Conservation (phyloP, 2,329 filamentous ascomycete species). For the Diaporthe sp. region DNA sequence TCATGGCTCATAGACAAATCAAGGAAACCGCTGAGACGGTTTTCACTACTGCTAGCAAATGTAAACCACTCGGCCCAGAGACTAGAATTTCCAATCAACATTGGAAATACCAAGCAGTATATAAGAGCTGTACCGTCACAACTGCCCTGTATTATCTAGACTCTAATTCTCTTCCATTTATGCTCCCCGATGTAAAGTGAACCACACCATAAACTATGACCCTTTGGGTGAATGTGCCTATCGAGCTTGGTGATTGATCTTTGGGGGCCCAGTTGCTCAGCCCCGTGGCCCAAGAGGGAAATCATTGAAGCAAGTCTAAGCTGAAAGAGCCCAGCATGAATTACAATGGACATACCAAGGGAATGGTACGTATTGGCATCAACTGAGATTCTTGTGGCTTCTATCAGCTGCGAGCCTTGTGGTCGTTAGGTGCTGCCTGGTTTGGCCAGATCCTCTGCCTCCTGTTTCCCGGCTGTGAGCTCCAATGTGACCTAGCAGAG, state of each 20-base stretch:
- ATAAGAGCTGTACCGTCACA: too few species aligned
- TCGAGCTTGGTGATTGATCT: not conserved
- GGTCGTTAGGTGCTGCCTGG: not conserved
- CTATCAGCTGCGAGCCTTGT: not conserved
- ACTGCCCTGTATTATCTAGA: not conserved
- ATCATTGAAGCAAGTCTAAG: not conserved
- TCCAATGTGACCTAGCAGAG: constrained; percentile 49
- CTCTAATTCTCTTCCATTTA: too few species aligned
- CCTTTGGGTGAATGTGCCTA: too few species aligned
- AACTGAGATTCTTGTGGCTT: not conserved
- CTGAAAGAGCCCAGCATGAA: too few species aligned
- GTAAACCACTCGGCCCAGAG: too few species aligned
- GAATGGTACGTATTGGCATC: not conserved
- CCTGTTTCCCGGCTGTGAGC: constrained; percentile 29
- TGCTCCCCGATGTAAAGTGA: not conserved
- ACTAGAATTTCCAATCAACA: too few species aligned
- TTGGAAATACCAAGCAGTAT: too few species aligned
- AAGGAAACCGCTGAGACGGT: not conserved
- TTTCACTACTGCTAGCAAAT: too few species aligned
- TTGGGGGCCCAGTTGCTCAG: too few species aligned
- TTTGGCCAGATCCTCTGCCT: constrained; percentile 7
- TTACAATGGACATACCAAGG: not conserved
- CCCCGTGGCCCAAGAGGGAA: not conserved
- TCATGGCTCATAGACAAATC: not conserved
- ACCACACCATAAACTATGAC: not conserved